Evolutionary conservation across 352 stramenopile genomes (phyloP), one percentile per base, ranked within the genome.

Genomic region (Phytophthora pseudosyringae): DNA sequence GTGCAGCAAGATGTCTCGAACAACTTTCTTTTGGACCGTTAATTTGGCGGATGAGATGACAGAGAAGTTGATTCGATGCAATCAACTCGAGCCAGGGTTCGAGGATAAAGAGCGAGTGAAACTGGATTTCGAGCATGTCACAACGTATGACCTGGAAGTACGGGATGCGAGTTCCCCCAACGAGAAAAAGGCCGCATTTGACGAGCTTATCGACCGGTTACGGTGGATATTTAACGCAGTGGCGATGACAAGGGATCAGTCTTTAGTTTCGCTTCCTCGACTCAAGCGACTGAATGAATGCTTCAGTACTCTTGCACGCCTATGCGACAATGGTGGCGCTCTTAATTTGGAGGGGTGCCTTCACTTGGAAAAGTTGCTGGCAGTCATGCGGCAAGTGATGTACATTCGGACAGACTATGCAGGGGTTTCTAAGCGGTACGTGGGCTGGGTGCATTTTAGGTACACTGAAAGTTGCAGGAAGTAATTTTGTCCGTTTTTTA

Each of bases 361-460:
- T 44, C 43, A 68, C 29, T 44, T 68, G 52, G 51, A 67, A 45
- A 62, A 67, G n/a, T 21, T 68, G 44, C 21, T 68, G 16, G 21
- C 43, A 12, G 45, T 62, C 10, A 53, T 68, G 36, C 60, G 61
- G 2, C 53, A 64, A 51, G 32, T 69, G 11, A 64, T 64, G 46
- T 59, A 59, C 15, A 47, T 53, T 58, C 53, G 53, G 31, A 25
- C 26, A 11, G 53, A 69, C 31, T 69, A 69, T 26, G 53, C 61
- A 26, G 11, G 41, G 11, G n/a, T 43, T n/a, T 69, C 53, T 21
- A 64, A 59, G 7, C 28, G n/a, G 61, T 69, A 50, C 41, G 59
- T 50, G 28, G 21, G 7, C 28, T 52, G 45, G 13, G 18, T 32
- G 1, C 26, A 9, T 39, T 9, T 43, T 21, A 15, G 2, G 36